Evolutionary conservation across 208 protist species (phyloP).

Genomic region (Naegleria lovaniensis): DNA sequence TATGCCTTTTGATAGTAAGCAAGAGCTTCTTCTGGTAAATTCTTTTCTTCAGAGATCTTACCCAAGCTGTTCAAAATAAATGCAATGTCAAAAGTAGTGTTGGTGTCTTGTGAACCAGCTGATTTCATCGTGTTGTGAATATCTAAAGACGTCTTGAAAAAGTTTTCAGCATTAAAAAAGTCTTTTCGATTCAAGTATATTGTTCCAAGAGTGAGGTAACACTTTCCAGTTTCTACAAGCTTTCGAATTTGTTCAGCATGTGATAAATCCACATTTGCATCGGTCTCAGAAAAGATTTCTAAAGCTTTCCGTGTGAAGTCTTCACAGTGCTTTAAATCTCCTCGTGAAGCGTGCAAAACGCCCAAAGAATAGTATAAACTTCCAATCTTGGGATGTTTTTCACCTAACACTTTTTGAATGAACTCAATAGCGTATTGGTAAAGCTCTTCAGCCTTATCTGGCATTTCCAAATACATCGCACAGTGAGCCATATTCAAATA

Average conservation of each 20-base stretch:
- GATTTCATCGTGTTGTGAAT: background rate
- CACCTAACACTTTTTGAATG: background rate
- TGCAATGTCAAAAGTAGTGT: background rate
- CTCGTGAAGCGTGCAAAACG: background rate
- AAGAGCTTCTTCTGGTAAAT: background rate
- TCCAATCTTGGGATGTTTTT: background rate
- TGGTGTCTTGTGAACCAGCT: background rate
- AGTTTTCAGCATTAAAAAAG: background rate
- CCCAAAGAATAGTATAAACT: background rate
- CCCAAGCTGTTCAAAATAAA: background rate
- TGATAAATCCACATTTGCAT: background rate
- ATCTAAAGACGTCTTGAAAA: background rate
- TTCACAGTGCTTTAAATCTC: background rate
- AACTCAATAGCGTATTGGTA: background rate
- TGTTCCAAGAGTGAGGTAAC: background rate
- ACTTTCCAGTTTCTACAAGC: background rate
- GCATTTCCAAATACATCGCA: background rate
- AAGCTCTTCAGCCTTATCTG: background rate
- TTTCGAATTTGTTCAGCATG: background rate
- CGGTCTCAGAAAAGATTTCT: background rate
- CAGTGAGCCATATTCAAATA: conserved; percentile 3
- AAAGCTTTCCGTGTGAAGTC: background rate
- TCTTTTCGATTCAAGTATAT: background rate
- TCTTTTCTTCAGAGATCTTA: background rate
- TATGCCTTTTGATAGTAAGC: background rate